A percentile compares a stretch with the other conserved stretches of the same genome.
These are phyloP conservation scores for Nannochloris sp. DNA, from an alignment of 139 green algal genomes.

Conservation along the genomic window DNA sequence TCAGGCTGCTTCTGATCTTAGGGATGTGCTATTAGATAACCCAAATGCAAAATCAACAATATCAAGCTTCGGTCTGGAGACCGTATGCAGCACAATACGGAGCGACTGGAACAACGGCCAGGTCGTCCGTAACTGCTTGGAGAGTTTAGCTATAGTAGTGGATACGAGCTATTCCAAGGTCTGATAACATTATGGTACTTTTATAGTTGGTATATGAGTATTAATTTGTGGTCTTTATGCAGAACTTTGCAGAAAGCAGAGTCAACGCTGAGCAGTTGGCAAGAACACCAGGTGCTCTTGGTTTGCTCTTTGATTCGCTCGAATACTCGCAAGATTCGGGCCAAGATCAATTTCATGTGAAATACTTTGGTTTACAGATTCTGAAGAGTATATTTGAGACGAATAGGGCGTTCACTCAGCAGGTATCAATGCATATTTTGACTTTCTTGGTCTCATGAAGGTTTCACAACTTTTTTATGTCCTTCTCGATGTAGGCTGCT, in stretches of 20 bases:
- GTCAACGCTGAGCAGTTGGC: slow-evolving; percentile 77
- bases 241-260: slow-evolving; percentile 18
- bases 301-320: slow-evolving; percentile 64
- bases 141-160: slow-evolving; percentile 46
- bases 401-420: slow-evolving; percentile 7
- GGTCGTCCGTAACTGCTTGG: slow-evolving; percentile 64
- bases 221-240: background rate
- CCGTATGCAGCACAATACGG: slow-evolving; percentile 52
- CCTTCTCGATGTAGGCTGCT: background rate
- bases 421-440: background rate
- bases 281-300: slow-evolving; percentile 42
- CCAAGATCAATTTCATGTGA: slow-evolving; percentile 75
- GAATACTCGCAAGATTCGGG: slow-evolving; percentile 39
- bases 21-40: slow-evolving; percentile 49
- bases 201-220: background rate
- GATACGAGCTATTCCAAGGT: background rate
- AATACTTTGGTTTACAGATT: slow-evolving; percentile 77
- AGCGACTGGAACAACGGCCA: slow-evolving; percentile 73
- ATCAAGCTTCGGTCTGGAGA: slow-evolving; percentile 62
- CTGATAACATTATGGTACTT: background rate
- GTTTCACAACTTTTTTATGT: too few relatives aligned
- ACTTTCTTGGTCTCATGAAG: background rate
- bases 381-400: slow-evolving; percentile 52
- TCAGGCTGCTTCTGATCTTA: slow-evolving; percentile 57
- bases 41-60: slow-evolving; percentile 54